Base-by-base conservation (phyloP, 1,284 basidiomycete species). In the Pyrrhoderma lamaoense region DNA sequence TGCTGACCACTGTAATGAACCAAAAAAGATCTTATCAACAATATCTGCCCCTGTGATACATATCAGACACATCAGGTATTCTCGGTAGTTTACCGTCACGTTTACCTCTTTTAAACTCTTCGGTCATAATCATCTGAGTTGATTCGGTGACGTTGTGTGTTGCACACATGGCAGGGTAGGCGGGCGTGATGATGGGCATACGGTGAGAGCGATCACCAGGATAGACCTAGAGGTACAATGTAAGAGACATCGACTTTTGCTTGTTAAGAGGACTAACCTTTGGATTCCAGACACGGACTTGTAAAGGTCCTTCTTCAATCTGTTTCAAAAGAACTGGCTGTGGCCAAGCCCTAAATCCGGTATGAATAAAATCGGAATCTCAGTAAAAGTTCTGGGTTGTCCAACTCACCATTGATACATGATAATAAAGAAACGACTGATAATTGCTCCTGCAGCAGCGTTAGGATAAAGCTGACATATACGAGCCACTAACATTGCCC, bases 151-250 rank as follows among this genome's bases (percentile, higher is more conserved):
- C 93, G 63, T 99, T 99, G 70, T 99, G 96, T 13, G 96, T 99
- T 31, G 95, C 85, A 67, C 95, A 99, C 95, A 99, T 99, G n/a
- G 94, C 89, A 37, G 96, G 96, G 69, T 98, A 99, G 19, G 96
- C 94, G 3, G 96, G 96, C 1, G 96, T 99, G 62, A 99, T 99
- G 65, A 99, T 98, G n/a, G 96, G 96, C 96, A 99, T 99, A 55
- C 93, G 81, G 70, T 99, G 96, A 34, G 88, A 79, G 56, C 91
- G 80, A 68, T 99, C 96, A 56, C 84, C 80, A 1, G 93, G 91
- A 68, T 98, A 98, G 48, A 98, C 71, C 89, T 94, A 21, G 22
- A 19, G 3, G 14, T 45, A n/a, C 2, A 25, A 11, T 31, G 27
- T 5, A 31, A 5, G 27, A 31, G 11, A 31, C 27, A 31, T 31